Evolutionary conservation across 2,329 filamentous ascomycete genomes (phyloP), one percentile per base, ranked within the genome.

Genomic region (Calonectria pteridis): DNA sequence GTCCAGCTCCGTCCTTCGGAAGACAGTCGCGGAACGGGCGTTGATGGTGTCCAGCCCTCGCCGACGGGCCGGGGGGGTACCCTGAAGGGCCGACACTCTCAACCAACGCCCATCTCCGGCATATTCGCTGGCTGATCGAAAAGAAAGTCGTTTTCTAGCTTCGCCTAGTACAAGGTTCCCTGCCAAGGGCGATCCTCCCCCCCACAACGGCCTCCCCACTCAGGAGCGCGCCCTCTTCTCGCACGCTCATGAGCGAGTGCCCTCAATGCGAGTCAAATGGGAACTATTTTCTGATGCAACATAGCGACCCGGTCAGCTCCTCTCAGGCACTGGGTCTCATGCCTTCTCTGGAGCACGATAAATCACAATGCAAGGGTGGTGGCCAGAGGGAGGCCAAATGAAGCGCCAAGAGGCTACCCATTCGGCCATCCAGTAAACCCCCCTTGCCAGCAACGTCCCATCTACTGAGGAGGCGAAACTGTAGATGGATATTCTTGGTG

Each of bases 371-470:
- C 64, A 23, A 28, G 64, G 46, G 23, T 20, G 10, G 20, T 55
- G 23, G 49, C 35, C 31, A 37, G 23, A 64, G 59, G 37, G 59
- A 31, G 37, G n/a, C 20, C 33, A 59, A 59, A 59, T 37, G 55
- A 59, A 28, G 55, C 33, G 40, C 55, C 55, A 31, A 64, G 13
- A 33, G 37, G 37, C 37, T 64, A 31, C 59, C 59, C 40, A 31
- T 46, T 46, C 26, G 35, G 35, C 33, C 55, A 43, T 46, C n/a
- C 37, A 29, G 14, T n/a, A 35, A 20, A 18, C 58, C 37, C 58
- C 67, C 67, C 67, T 64, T 70, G 58, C 67, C 67, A 64, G 20
- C 67, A 64, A 64, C 58, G 67, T 70, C 55, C 67, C 67, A 70
- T 64, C 33, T 26, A 26, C 14, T 35, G 50, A 31, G 59, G 37